Base-by-base conservation (phyloP, 495 filamentous ascomycete species). In the Xanthoparmelia taractica region DNA sequence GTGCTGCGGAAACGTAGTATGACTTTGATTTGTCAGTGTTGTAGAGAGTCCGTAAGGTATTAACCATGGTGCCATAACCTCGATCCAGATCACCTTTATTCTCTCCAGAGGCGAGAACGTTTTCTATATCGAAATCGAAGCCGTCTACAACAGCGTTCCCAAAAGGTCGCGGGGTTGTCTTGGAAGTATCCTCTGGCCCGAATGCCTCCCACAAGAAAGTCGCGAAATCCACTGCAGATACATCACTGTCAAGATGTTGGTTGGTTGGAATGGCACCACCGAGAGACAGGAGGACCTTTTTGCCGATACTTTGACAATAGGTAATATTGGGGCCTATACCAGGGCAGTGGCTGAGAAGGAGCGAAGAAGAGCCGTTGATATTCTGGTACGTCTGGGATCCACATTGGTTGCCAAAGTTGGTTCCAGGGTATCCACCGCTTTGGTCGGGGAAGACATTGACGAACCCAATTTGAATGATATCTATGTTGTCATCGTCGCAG, bases 71-170 rank as follows among this genome's bases (percentile, higher is more conserved):
- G 23, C 65, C 65, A 43, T 69, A 69, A 11, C 63, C 65, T 8
- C 59, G 55, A 40, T 65, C 33, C 34, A 58, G 55, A 55, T 60
- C 52, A 4, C 85, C 3, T 77, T 73, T 2, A 73, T 79, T 74
- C 82, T 83, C 74, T 83, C 76, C 66, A 63, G 62, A 64, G 65
- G 70, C 52, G 57, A 76, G 67, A 65, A 72, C 67, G 59, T 75
- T 73, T 67, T 88, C 85, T 45, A 87, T 81, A 71, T 88, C 85
- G 61, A 88, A 81, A 67, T 91, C 88, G 68, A 90, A 90, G 5
- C 88, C 88, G 67, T 91, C 87, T 48, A 91, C 70, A 36, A 80
- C 74, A 31, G 84, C 80, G 20, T 80, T 68, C 25, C 85, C 85
- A 64, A 91, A 89, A 7, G 88, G 88, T 41, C 86, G 81, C 55